These are phyloP conservation scores for Collybiopsis confluens DNA, from an alignment of 768 basidiomycete species.

Conservation along the genomic window DNA sequence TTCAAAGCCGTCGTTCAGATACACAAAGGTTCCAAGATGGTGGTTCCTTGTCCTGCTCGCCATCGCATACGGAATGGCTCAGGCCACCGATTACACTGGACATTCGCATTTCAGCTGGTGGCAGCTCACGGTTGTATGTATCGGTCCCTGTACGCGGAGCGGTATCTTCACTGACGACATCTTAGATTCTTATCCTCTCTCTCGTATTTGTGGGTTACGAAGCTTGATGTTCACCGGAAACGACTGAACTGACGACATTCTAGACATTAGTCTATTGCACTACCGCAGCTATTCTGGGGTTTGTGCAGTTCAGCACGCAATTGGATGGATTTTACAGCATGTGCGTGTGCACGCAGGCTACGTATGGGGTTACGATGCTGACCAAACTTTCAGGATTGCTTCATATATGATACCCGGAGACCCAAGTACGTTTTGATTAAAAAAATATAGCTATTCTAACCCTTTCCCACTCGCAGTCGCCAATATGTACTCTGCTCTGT, in stretches of 20 bases:
- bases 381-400: constrained; percentile 17
- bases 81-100: constrained; percentile 23
- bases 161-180: constrained; percentile 14
- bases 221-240: background rate
- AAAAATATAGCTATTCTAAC: background rate
- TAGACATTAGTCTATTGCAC: constrained; percentile 4
- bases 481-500: constrained; percentile 24
- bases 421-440: constrained; percentile 10
- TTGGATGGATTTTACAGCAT: constrained; percentile 10
- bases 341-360: background rate
- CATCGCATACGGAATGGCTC: constrained; percentile 16
- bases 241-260: background rate
- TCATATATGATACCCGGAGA: constrained; percentile 27
- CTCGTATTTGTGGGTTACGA: constrained; percentile 13
- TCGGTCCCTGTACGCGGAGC: too few species aligned
- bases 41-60: constrained; percentile 19
- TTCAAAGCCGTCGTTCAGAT: background rate
- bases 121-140: constrained; percentile 18
- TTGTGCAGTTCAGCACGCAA: constrained; percentile 3
- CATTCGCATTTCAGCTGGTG: constrained; percentile 22
- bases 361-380: constrained; percentile 15
- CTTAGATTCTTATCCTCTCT: constrained; percentile 18
- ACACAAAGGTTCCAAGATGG: constrained; percentile 16
- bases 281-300: constrained; percentile 16
- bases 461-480: constrained; percentile 26